Percentiles rank a stretch among this genome's conserved stretches.
Conservation (phyloP, 2,329 filamentous ascomycete genomes). For the Claviceps sorghi region DNA sequence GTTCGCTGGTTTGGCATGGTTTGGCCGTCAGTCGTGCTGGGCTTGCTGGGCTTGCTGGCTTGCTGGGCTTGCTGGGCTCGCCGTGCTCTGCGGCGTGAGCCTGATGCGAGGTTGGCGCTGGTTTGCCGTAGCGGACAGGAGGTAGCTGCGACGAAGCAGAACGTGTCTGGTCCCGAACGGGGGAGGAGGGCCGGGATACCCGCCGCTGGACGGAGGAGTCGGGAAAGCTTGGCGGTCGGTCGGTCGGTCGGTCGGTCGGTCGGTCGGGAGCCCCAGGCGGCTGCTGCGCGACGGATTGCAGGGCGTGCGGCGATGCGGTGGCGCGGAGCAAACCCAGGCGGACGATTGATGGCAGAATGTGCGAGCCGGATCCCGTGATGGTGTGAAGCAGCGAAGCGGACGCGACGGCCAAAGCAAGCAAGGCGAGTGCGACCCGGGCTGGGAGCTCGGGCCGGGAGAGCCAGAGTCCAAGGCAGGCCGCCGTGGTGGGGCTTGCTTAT, state of each 20-base stretch:
- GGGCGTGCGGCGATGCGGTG: not conserved
- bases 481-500: too few species aligned
- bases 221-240: not conserved
- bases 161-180: not conserved
- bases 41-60: not conserved
- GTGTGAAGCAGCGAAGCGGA: not conserved
- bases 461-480: too few species aligned
- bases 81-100: not conserved
- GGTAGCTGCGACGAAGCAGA: not conserved
- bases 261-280: not conserved
- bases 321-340: not conserved
- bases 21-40: not conserved
- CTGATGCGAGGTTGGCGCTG: not conserved
- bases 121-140: not conserved
- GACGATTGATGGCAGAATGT: not conserved
- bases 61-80: not conserved
- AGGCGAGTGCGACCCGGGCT: not conserved
- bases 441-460: not conserved
- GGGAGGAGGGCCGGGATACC: not conserved
- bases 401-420: not conserved
- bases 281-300: not conserved
- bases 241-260: not conserved
- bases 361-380: not conserved
- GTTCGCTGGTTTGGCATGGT: constrained; percentile 28
- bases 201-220: not conserved